These are phyloP conservation scores for Leishmania tropica DNA, from an alignment of 208 protist genomes.

Conservation along the genomic window DNA sequence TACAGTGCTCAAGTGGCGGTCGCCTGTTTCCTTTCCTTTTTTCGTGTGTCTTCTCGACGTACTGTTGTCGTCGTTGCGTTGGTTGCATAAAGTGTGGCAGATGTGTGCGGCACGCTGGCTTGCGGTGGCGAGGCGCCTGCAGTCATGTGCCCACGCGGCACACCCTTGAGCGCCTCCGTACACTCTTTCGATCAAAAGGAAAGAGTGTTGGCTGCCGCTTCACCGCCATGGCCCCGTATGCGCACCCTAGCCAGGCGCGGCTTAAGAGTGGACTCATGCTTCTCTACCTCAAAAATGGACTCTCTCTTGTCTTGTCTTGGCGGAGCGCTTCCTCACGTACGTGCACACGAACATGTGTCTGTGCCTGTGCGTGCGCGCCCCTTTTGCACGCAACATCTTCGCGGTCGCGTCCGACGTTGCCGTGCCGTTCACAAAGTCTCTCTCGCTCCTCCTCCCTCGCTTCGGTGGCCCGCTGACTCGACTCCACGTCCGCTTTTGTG, in stretches of 20 bases:
- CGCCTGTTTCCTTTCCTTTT: background rate
- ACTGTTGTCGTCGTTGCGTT: background rate
- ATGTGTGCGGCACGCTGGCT: background rate
- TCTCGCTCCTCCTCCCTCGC: background rate
- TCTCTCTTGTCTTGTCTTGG: background rate
- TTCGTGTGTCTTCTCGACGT: background rate
- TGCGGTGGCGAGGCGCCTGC: background rate
- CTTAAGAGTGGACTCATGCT: background rate
- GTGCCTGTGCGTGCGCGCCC: background rate
- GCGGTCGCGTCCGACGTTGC: background rate
- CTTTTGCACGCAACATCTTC: background rate
- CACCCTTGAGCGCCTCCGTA: background rate
- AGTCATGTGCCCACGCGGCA: background rate
- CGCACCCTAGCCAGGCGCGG: background rate
- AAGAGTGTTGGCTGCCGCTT: too few relatives aligned
- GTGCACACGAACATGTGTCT: background rate
- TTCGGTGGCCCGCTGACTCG: background rate
- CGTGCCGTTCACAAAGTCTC: background rate
- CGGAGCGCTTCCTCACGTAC: background rate
- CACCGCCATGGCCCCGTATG: background rate
- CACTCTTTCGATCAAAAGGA: background rate
- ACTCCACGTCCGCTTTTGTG: constrained; percentile 1
- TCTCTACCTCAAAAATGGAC: background rate
- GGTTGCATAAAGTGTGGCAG: background rate
- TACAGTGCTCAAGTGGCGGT: background rate